Conservation (phyloP, 108 stramenopile species). For the Stephanodiscus minutulus region DNA sequence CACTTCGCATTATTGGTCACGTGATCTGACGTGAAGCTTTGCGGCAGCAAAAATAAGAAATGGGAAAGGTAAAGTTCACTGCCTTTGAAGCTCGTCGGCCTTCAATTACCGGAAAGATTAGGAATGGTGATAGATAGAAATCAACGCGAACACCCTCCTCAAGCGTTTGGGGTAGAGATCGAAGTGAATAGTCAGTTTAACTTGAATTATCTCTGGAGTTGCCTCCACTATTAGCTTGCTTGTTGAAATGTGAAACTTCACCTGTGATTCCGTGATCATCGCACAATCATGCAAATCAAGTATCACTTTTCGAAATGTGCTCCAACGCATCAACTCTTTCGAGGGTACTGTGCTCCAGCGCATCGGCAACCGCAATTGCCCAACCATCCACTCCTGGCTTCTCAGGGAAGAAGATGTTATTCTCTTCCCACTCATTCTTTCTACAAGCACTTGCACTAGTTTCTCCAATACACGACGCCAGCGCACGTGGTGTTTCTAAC, state of each 20-base stretch:
- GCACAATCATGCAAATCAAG: neutral
- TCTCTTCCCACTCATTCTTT: conserved; percentile 61
- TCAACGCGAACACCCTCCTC: conserved; percentile 27
- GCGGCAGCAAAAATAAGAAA: too few species aligned
- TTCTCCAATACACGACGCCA: conserved; percentile 87
- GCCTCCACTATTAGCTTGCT: too few species aligned
- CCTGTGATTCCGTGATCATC: too few species aligned
- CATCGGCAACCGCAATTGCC: conserved; percentile 53
- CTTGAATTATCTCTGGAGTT: neutral
- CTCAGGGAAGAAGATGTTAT: conserved; percentile 77
- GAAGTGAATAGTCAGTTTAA: conserved; percentile 52
- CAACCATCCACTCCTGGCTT: conserved; percentile 84
- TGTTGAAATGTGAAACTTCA: too few species aligned
- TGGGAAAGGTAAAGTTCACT: too few species aligned
- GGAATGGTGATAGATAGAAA: too few species aligned
- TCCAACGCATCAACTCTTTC: too few species aligned
- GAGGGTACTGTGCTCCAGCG: too few species aligned
- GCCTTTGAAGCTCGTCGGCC: neutral
- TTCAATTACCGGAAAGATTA: too few species aligned
- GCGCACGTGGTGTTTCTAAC: conserved; percentile 38
- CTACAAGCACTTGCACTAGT: conserved; percentile 77
- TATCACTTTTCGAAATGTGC: conserved; percentile 5
- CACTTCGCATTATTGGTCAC: too few species aligned
- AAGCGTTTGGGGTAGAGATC: conserved; percentile 84
- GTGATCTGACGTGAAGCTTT: too few species aligned